Evolutionary conservation across 2,329 filamentous ascomycete genomes (phyloP).

Genomic region (Ophiognomonia clavigignenti-juglandacearum): DNA sequence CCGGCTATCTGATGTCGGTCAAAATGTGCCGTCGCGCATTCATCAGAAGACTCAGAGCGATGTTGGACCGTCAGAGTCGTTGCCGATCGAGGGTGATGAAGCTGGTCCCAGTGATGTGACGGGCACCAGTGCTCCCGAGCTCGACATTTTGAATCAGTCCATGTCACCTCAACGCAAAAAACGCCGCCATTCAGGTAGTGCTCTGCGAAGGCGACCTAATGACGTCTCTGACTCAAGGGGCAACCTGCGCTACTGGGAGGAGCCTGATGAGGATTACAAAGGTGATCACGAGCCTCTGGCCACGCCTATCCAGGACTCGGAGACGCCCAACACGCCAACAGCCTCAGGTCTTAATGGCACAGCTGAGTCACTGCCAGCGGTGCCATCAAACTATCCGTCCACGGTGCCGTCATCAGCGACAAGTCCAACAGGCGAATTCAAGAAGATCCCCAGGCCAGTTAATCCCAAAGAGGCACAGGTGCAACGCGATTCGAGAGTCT

Average conservation of each 20-base stretch:
- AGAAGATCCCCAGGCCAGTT: constrained; percentile 53
- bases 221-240: constrained; percentile 68
- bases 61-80: constrained; percentile 19
- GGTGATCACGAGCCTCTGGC: constrained; percentile 53
- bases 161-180: constrained; percentile 43
- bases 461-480: constrained; percentile 75
- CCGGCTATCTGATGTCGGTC: not conserved
- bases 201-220: constrained; percentile 66
- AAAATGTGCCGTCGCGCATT: constrained; percentile 6
- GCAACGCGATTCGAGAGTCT: constrained; percentile 62
- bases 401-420: constrained; percentile 30
- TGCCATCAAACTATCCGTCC: constrained; percentile 29
- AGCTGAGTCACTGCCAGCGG: constrained; percentile 12
- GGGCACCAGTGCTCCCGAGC: constrained; percentile 61
- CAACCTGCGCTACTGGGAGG: constrained; percentile 86
- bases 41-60: constrained; percentile 22
- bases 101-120: constrained; percentile 49
- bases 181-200: constrained; percentile 82
- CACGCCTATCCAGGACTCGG: constrained; percentile 10
- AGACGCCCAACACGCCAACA: constrained; percentile 6
- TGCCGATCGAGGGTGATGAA: constrained; percentile 30
- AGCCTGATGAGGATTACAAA: constrained; percentile 79
- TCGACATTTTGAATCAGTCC: constrained; percentile 45
- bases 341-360: constrained; percentile 9
- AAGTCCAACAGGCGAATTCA: constrained; percentile 32